A percentile compares a stretch with the other conserved stretches of the same genome.
Conservation (phyloP, 2,329 filamentous ascomycete genomes). For the Penicillium aurantiogriseum region DNA sequence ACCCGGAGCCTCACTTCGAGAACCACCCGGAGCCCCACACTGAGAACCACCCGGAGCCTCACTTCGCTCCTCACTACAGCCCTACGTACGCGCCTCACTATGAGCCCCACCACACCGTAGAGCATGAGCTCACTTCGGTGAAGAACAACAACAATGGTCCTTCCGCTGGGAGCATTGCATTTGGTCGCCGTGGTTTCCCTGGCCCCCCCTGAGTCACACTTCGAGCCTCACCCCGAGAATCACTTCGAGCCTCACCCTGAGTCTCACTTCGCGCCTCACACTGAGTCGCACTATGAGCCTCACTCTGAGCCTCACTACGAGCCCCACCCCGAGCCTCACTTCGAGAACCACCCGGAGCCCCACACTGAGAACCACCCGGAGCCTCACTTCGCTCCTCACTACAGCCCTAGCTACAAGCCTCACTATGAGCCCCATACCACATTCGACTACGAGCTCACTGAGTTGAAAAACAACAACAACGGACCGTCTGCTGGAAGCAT, state of each 20-base stretch:
- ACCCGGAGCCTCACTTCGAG: neutral
- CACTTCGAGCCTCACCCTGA: neutral
- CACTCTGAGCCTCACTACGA: neutral
- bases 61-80: neutral
- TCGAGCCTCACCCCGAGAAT: neutral
- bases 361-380: neutral
- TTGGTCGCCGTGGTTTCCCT: constrained; percentile 5
- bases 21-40: neutral
- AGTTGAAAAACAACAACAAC: neutral
- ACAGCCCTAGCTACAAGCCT: neutral
- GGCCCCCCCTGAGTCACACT: neutral
- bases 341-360: neutral
- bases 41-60: neutral
- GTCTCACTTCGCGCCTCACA: neutral
- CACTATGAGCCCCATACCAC: neutral
- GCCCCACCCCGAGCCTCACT: neutral
- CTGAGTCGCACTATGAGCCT: neutral
- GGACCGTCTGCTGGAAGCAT: neutral
- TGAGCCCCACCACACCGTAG: neutral
- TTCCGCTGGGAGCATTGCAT: neutral
- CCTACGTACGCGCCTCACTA: neutral
- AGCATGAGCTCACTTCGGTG: neutral
- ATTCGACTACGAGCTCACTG: neutral
- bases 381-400: neutral
- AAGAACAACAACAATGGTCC: neutral